A percentile compares a stretch with the other conserved stretches of the same genome.
These are phyloP conservation scores for Glycine latifolia DNA, from an alignment of 306 rosid genomes.

Conservation along the genomic window DNA sequence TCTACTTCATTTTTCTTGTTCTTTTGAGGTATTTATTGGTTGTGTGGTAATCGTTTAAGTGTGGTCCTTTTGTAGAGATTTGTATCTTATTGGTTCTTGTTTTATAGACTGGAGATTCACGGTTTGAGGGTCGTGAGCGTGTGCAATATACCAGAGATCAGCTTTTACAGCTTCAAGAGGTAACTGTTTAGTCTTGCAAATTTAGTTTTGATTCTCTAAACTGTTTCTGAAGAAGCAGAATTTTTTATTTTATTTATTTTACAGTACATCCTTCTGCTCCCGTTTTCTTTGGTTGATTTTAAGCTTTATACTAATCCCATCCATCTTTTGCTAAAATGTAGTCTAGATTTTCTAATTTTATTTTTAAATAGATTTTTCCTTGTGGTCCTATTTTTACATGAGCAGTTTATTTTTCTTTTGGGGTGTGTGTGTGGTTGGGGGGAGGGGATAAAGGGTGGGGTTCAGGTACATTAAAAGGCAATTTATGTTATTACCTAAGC, in stretches of 20 bases:
- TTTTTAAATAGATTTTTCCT: background rate
- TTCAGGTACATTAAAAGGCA: conserved; percentile 18
- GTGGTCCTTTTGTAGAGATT: conserved; percentile 7
- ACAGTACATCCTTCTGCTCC: background rate
- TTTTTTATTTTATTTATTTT: background rate
- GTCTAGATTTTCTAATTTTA: conserved; percentile 1
- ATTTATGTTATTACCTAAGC: background rate
- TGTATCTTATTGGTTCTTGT: conserved; percentile 15
- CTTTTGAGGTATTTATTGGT: conserved; percentile 11
- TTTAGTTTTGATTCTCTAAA: background rate
- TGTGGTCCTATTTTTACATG: background rate
- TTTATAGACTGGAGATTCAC: conserved; percentile 69
- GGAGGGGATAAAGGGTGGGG: background rate
- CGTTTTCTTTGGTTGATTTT: background rate
- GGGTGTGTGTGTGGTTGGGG: background rate
- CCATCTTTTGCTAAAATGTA: conserved; percentile 5
- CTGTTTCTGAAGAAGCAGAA: background rate
- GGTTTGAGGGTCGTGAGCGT: conserved; percentile 76
- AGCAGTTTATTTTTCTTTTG: background rate
- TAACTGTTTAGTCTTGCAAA: conserved; percentile 33
- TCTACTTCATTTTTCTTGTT: conserved; percentile 11
- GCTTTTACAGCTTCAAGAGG: conserved; percentile 74
- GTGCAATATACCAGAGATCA: conserved; percentile 70
- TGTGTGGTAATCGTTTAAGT: background rate
- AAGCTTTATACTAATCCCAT: background rate